Evolutionary conservation across 352 stramenopile species (phyloP).

Genomic region (Globisporangium nunn): DNA sequence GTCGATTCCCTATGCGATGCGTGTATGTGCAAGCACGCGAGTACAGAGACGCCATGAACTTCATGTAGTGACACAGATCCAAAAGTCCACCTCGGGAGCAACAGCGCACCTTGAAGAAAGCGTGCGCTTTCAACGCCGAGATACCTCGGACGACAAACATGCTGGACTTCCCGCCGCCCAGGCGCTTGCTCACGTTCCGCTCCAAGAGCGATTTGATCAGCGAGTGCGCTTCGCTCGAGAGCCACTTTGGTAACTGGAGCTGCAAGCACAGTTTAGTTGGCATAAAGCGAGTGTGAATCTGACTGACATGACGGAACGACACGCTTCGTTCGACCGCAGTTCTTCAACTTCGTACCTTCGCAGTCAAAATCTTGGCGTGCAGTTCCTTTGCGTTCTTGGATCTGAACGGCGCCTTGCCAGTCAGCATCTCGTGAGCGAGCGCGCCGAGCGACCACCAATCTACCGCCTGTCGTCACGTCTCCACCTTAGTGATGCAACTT

Average conservation of each 20-base stretch:
- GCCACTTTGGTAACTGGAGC: slow-evolving; percentile 73
- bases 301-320: background rate
- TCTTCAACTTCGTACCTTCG: slow-evolving; percentile 29
- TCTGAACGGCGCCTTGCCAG: slow-evolving; percentile 62
- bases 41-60: too few species aligned
- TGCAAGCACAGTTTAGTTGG: slow-evolving; percentile 5
- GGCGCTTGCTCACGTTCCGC: slow-evolving; percentile 91
- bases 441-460: slow-evolving; percentile 85
- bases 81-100: background rate
- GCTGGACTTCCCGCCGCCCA: slow-evolving; percentile 91
- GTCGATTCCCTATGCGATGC: slow-evolving; percentile 54
- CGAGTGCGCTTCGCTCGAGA: slow-evolving; percentile 87
- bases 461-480: slow-evolving; percentile 32
- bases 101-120: slow-evolving; percentile 89
- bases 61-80: too few species aligned
- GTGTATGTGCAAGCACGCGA: too few species aligned
- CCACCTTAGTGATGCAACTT: background rate
- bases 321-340: too few species aligned
- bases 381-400: slow-evolving; percentile 63
- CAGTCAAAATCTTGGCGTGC: slow-evolving; percentile 72
- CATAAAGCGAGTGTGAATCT: background rate
- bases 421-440: slow-evolving; percentile 76
- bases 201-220: slow-evolving; percentile 95
- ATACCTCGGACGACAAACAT: slow-evolving; percentile 98
- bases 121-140: slow-evolving; percentile 90